Conservation (phyloP, 306 rosid genomes). For the Elaeagnus macrophylla region DNA sequence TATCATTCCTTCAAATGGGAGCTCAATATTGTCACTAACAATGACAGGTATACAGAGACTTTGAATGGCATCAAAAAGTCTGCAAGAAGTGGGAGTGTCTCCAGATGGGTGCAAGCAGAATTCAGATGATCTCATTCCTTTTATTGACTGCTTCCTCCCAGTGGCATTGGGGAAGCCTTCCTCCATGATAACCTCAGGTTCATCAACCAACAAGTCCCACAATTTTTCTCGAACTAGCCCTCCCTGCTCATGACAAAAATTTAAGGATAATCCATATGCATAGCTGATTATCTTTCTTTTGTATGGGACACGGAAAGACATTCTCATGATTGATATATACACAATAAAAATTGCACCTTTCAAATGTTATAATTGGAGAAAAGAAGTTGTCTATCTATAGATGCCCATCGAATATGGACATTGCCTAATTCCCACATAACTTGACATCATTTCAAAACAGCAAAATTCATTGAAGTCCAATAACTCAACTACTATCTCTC, state of each 20-base stretch:
- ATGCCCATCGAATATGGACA: no score
- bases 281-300: background rate
- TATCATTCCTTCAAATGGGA: slow-evolving; percentile 77
- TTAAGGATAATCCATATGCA: background rate
- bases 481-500: no score
- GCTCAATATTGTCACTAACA: slow-evolving; percentile 75
- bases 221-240: slow-evolving; percentile 72
- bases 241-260: slow-evolving; percentile 41
- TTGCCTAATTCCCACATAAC: no score
- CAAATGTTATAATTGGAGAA: no score
- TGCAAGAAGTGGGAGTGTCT: slow-evolving; percentile 86
- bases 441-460: no score
- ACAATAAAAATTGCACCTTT: no score
- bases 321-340: no score
- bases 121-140: slow-evolving; percentile 82
- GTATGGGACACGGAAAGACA: background rate
- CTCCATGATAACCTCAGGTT: slow-evolving; percentile 60
- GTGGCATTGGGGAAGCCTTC: slow-evolving; percentile 91
- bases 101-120: slow-evolving; percentile 93
- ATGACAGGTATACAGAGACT: slow-evolving; percentile 80
- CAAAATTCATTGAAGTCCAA: no score
- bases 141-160: slow-evolving; percentile 66
- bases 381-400: no score
- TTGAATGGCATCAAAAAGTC: slow-evolving; percentile 71
- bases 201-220: slow-evolving; percentile 62